Base-by-base conservation (phyloP, 352 stramenopile genomes). In the Pythium phragmiticola region DNA sequence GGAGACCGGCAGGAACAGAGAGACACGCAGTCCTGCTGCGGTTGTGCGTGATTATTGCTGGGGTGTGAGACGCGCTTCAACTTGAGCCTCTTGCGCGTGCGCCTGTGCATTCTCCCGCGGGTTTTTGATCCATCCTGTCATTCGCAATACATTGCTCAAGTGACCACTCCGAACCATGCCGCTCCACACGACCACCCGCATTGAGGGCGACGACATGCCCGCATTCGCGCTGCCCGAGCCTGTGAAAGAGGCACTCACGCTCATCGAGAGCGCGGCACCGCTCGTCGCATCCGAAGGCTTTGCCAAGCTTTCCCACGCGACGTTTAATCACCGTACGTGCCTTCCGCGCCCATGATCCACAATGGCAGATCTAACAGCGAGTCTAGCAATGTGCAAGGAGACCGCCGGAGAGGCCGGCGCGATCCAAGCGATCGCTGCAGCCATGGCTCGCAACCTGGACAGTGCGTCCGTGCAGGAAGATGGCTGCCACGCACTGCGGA, bases 401-500 rank as follows among this genome's bases (percentile, higher is more conserved):
- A 76, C 77, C 0, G 84, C 82, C 4, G 84, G 84, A 5, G 69
- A 70, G 19, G 65, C 72, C 3, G 82, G 82, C 16, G 84, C 82
- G 6, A 82, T 93, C 26, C 57, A 74, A 19, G 68, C 75, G 19
- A 88, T 93, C 60, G 77, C 74, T 19, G 64, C 81, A 17, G 84
- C 78, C 48, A 90, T 93, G 84, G 61, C 73, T 41, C 80, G 80
- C 57, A 88, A 87, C 54, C 60, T 80, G 12, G 75, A 78, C 42
- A 85, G 91, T 55, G 82, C 74, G 43, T 81, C 70, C 0, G 69
- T 90, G 47, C 78, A 89, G 52, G 74, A 88, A 55, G 75, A 84
- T 54, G 84, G 78, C n/a, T 93, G 84, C 63, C 84, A 88, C 57
- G 80, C 77, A 13, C 70, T 93, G 58, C 84, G 84, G 62, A 93